Conservation (phyloP, 257 asterid species). For the Anisodus tanguticus region DNA sequence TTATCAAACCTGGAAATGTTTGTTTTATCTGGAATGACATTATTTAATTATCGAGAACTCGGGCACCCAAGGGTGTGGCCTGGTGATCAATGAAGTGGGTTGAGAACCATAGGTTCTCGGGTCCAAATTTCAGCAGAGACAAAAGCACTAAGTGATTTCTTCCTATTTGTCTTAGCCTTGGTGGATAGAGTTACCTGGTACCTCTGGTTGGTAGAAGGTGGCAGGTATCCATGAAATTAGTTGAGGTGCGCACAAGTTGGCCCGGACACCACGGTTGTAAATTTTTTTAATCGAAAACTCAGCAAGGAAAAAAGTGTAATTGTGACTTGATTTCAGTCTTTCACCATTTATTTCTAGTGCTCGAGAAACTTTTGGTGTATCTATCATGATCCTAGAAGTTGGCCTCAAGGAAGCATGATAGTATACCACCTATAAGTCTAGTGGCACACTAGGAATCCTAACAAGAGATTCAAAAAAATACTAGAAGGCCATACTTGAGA, state of each 20-base stretch:
- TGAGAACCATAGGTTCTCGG: too few species aligned
- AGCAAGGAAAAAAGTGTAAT: neutral
- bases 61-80: too few species aligned
- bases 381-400: conserved; percentile 4
- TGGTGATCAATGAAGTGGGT: too few species aligned
- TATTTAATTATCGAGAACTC: neutral
- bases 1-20: conserved; percentile 11
- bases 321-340: neutral
- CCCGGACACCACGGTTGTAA: too few species aligned
- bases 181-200: too few species aligned
- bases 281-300: too few species aligned
- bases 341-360: neutral
- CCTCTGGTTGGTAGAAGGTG: too few species aligned
- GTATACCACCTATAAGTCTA: neutral
- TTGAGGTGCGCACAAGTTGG: too few species aligned
- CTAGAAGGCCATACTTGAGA: neutral
- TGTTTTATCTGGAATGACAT: conserved; percentile 5
- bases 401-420: neutral
- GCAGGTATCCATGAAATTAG: too few species aligned
- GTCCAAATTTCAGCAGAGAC: too few species aligned
- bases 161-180: too few species aligned
- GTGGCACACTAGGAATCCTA: neutral
- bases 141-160: too few species aligned
- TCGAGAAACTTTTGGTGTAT: neutral
- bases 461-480: neutral